Evolutionary conservation across 768 basidiomycete species (phyloP), one percentile per base, ranked within the genome.

Genomic region (Rhodotorula toruloides): DNA sequence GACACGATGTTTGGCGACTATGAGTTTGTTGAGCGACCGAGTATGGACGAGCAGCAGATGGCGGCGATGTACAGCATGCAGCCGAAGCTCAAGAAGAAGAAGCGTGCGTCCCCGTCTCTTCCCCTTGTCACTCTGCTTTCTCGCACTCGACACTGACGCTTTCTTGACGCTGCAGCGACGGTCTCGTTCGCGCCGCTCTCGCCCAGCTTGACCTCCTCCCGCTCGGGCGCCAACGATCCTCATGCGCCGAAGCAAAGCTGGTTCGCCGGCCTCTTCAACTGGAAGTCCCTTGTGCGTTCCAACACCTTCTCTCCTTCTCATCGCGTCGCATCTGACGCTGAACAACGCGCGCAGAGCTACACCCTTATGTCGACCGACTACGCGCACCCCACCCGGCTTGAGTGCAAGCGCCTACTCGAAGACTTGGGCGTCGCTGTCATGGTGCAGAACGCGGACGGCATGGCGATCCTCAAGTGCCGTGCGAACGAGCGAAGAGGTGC

Each of bases 231-330:
- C 14, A 52, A 64, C 42, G 67, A 75, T 61, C 72, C 62, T 61
- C 74, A 77, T 29, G 79, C 79, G 34, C 83, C 84, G 25, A 86
- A 83, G 78, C 84, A 84, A 67, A 84, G 82, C 56, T 98, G 93
- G 94, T 84, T 99, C 67, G 85, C 85, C 49, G 88, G 86, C 73
- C 83, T 96, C 47, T 93, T 97, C 83, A 88, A 84, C 76, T 86
- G 90, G 80, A 90, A 87, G 74, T 85, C 89, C 0, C 79, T 84
- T 37, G 81, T 78, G 78, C 65, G 79, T 92, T 17, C 77, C 90
- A 87, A n/a, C n/a, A n/a, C n/a, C 8, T 77, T 81, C 21, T 81
- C 82, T 61, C 84, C 86, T 64, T 77, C 81, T 32, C 36, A 34
- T 22, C 31, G 48, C 43, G 17, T 31, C 19, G 12, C 3, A 25